Conservation (phyloP, 1,284 basidiomycete genomes). For the Microbotryomycetes sp. region DNA sequence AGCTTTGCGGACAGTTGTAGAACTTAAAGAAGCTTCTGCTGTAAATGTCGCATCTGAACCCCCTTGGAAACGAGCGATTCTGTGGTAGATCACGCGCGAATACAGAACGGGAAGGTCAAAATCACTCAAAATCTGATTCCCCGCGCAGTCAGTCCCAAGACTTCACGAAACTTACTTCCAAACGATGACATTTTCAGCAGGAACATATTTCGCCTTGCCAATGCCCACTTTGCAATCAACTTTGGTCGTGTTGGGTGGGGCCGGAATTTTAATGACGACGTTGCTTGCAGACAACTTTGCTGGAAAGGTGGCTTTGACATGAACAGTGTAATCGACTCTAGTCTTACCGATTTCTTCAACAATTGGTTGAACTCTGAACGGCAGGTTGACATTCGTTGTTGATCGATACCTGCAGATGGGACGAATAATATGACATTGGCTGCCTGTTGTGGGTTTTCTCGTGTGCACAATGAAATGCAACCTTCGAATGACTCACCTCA, state of each 20-base stretch:
- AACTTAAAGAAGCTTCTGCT: conserved; percentile 74
- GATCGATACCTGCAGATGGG: conserved; percentile 76
- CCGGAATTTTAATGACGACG: conserved; percentile 87
- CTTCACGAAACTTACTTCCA: conserved; percentile 85
- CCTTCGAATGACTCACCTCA: conserved; percentile 57
- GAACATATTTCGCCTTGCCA: conserved; percentile 96
- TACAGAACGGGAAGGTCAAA: too few species aligned
- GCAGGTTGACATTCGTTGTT: conserved; percentile 91
- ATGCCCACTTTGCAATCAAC: conserved; percentile 84
- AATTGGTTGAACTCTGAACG: conserved; percentile 81
- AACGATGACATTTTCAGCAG: conserved; percentile 86
- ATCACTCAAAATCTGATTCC: not conserved
- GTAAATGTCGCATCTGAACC: conserved; percentile 81
- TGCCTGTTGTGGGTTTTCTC: not conserved
- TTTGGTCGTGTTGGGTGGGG: conserved; percentile 84
- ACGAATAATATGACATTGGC: too few species aligned
- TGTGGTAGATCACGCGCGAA: too few species aligned
- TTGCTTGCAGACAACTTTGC: conserved; percentile 88
- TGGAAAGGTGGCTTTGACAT: conserved; percentile 82
- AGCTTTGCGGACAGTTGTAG: conserved; percentile 80
- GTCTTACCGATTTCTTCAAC: conserved; percentile 88
- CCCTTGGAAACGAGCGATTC: conserved; percentile 86
- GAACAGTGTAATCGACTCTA: conserved; percentile 84
- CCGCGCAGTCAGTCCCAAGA: too few species aligned
- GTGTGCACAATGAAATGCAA: not conserved